Evolutionary conservation across 73 alveolate genomes (phyloP), one percentile per base, ranked within the genome.

Genomic region (Symbiodinium pilosum): DNA sequence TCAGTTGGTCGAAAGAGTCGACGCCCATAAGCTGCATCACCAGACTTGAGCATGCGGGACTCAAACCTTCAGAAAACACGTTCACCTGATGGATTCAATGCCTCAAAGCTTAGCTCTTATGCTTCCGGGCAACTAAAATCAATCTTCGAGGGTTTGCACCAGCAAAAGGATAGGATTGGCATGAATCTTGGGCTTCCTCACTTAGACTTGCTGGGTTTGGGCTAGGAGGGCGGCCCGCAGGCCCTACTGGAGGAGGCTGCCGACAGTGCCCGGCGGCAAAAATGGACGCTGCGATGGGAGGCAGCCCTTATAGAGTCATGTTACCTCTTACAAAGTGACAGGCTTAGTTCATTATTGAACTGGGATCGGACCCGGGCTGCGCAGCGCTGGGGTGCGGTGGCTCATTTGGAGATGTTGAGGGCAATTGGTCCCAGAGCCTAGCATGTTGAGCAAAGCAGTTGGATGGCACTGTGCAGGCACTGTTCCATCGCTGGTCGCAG

Each of bases 251-350:
- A n/a, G 42, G 97, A 91, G 40, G 84, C 97, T 43, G 97, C 97
- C 8, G 97, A 68, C 28, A 91, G 87, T 39, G 97, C 97, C 97
- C 77, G 77, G 88, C 97, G 43, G 24, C 97, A 91, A 47, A 85
- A 71, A 30, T 91, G 97, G 97, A 68, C 83, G 54, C 51, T 91
- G 88, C 97, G 97, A 28, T 75, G 97, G 3, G 71, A 88, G 95
- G 95, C 95, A 41, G 83, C 81, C 28, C 77, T 14, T 47, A 32
- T 2, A 1, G 0, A 2, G 21, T 26, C 77, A 24, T 64, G 21
- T 18, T 32, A 36, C 36, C 77, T 32, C 38, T n/a, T n/a, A 3
- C 81, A 34, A 5, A 38, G 8, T 16, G 92, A n/a, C n/a, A n/a
- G n/a, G n/a, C n/a, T n/a, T n/a, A n/a, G n/a, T n/a, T n/a, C n/a